Conservation (phyloP, 2,329 filamentous ascomycete species). For the Colletotrichum aenigma region DNA sequence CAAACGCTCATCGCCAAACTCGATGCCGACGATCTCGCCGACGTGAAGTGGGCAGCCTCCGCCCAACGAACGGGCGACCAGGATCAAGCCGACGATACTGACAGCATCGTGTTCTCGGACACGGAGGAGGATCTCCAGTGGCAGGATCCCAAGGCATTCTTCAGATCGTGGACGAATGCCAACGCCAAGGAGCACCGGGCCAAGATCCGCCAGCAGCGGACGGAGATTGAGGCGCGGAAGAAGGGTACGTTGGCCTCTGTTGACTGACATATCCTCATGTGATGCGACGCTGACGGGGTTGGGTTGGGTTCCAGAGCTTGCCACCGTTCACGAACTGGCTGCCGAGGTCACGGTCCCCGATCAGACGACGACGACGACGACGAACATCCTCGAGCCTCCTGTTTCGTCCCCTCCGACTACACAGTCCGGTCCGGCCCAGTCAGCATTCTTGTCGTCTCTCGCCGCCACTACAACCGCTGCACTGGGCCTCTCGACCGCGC, state of each 20-base stretch:
- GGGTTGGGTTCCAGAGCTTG: neutral
- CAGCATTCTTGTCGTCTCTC: neutral
- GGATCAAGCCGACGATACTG: neutral
- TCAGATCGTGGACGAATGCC: neutral
- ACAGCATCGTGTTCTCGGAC: neutral
- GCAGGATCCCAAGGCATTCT: neutral
- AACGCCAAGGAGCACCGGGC: neutral
- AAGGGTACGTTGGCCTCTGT: neutral
- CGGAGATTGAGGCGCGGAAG: neutral
- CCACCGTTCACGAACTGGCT: neutral
- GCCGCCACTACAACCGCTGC: neutral
- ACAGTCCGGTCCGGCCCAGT: neutral
- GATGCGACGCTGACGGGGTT: neutral
- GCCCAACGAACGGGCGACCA: neutral
- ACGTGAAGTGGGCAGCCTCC: neutral
- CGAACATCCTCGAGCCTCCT: neutral
- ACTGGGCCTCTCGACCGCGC: neutral
- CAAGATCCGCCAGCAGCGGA: neutral
- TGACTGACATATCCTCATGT: neutral
- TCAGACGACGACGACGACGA: neutral
- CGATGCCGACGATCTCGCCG: neutral
- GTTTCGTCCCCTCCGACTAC: neutral
- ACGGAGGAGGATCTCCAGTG: neutral
- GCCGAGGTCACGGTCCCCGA: neutral
- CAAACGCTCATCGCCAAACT: neutral